These are phyloP conservation scores for Stagonosporopsis cucurbitacearum DNA, from an alignment of 2,329 filamentous ascomycete species.

Conservation along the genomic window DNA sequence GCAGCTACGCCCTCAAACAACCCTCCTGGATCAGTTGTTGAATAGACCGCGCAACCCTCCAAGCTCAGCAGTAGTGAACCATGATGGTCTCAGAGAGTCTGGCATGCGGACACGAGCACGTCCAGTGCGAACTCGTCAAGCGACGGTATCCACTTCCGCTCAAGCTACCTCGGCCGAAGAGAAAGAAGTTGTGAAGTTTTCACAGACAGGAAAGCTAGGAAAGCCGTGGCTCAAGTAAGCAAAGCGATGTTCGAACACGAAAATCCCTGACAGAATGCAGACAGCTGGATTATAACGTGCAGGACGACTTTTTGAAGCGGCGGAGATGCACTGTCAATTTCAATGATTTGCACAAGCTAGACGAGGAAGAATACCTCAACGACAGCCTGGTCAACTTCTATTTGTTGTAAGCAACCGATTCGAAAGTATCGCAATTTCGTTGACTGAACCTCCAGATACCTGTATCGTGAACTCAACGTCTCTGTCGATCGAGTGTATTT, in stretches of 20 bases:
- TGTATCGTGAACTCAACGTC: constrained; percentile 46
- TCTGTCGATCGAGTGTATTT: constrained; percentile 75
- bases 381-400: constrained; percentile 93
- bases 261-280: background rate
- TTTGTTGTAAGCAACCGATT: constrained; percentile 59
- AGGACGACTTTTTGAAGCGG: constrained; percentile 3
- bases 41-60: background rate
- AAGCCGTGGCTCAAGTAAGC: constrained; percentile 35
- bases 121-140: constrained; percentile 19
- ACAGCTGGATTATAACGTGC: constrained; percentile 1
- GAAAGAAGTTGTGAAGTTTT: constrained; percentile 28
- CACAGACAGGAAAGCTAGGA: constrained; percentile 33
- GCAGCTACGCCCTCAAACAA: background rate
- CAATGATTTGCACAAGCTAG: constrained; percentile 76
- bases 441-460: constrained; percentile 25
- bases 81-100: background rate
- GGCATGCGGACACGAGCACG: constrained; percentile 1
- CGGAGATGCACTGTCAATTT: constrained; percentile 60
- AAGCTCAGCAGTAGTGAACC: background rate
- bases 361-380: constrained; percentile 87
- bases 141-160: constrained; percentile 10
- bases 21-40: background rate
- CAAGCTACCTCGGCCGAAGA: background rate
- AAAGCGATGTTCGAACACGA: background rate
- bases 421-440: background rate